These are phyloP conservation scores for Botrytis medusae DNA, from an alignment of 2,329 filamentous ascomycete genomes.

Conservation along the genomic window DNA sequence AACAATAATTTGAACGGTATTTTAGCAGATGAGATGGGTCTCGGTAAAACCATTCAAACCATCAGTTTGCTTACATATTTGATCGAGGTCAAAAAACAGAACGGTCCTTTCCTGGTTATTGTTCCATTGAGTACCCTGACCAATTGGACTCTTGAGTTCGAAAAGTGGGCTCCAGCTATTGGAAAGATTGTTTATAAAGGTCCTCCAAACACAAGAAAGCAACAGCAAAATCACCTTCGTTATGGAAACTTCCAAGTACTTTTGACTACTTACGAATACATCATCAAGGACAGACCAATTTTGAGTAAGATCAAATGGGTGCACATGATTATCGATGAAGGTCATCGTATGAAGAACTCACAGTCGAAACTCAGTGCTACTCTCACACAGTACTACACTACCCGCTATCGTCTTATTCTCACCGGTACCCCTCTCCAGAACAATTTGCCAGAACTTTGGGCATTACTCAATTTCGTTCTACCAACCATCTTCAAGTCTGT, in stretches of 20 bases:
- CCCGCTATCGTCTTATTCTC: slow-evolving; percentile 91
- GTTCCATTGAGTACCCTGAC: slow-evolving; percentile 95
- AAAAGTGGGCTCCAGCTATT: slow-evolving; percentile 95
- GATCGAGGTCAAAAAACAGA: slow-evolving; percentile 91
- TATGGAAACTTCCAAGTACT: slow-evolving; percentile 95
- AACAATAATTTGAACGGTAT: slow-evolving; percentile 99
- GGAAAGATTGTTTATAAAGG: slow-evolving; percentile 94
- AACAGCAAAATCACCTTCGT: slow-evolving; percentile 89
- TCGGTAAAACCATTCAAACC: slow-evolving; percentile 98
- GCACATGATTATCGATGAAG: slow-evolving; percentile 99
- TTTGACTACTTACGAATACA: slow-evolving; percentile 97
- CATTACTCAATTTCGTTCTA: slow-evolving; percentile 95
- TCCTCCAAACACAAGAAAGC: slow-evolving; percentile 81
- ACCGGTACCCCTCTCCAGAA: slow-evolving; percentile 97
- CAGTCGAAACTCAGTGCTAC: slow-evolving; percentile 95
- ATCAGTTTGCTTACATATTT: slow-evolving; percentile 97
- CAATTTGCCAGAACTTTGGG: slow-evolving; percentile 94
- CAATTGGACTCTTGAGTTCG: slow-evolving; percentile 98
- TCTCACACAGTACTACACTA: slow-evolving; percentile 91
- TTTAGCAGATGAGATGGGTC: slow-evolving; percentile 98
- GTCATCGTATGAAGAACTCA: slow-evolving; percentile 99
- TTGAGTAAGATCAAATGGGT: slow-evolving; percentile 99
- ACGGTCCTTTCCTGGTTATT: slow-evolving; percentile 92
- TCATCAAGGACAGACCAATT: slow-evolving; percentile 96
- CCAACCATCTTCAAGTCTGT: slow-evolving; percentile 99